These are phyloP conservation scores for Aspergillus pseudoglaucus DNA, from an alignment of 2,329 filamentous ascomycete species.

Conservation along the genomic window DNA sequence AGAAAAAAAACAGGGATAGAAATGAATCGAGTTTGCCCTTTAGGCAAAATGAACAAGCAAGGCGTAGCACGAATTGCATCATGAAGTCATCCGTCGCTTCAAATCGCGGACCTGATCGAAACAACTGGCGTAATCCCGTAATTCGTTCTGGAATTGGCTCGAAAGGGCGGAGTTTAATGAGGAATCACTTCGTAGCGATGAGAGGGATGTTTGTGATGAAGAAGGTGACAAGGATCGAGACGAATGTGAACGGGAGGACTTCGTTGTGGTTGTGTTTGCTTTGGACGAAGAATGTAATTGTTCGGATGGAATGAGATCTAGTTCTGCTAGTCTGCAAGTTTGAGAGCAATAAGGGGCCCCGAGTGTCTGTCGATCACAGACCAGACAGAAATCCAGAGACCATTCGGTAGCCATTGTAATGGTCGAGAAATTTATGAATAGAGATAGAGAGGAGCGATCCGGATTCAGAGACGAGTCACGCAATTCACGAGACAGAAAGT, in stretches of 20 bases:
- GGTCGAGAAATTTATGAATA: background rate
- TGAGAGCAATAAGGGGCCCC: conserved; percentile 86
- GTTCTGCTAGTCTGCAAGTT: conserved; percentile 78
- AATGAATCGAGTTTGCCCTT: background rate
- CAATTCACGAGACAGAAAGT: no score
- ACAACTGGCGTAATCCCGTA: conserved; percentile 77
- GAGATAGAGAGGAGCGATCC: background rate
- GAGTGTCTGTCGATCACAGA: conserved; percentile 83
- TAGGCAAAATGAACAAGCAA: conserved; percentile 1
- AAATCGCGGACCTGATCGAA: conserved; percentile 71
- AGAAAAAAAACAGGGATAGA: background rate
- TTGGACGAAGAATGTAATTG: background rate
- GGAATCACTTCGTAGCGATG: conserved; percentile 63
- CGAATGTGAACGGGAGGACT: background rate
- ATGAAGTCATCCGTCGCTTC: conserved; percentile 34
- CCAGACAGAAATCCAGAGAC: conserved; percentile 88
- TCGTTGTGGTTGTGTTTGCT: background rate
- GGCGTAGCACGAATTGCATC: conserved; percentile 3
- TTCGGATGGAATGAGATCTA: conserved; percentile 46
- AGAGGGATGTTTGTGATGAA: conserved; percentile 77
- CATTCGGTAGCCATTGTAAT: conserved; percentile 46
- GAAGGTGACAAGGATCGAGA: conserved; percentile 46
- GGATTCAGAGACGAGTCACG: no score
- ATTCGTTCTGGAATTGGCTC: conserved; percentile 68
- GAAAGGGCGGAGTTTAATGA: conserved; percentile 54